Conservation (phyloP, 2,329 filamentous ascomycete species). For the Colletotrichum camelliae region DNA sequence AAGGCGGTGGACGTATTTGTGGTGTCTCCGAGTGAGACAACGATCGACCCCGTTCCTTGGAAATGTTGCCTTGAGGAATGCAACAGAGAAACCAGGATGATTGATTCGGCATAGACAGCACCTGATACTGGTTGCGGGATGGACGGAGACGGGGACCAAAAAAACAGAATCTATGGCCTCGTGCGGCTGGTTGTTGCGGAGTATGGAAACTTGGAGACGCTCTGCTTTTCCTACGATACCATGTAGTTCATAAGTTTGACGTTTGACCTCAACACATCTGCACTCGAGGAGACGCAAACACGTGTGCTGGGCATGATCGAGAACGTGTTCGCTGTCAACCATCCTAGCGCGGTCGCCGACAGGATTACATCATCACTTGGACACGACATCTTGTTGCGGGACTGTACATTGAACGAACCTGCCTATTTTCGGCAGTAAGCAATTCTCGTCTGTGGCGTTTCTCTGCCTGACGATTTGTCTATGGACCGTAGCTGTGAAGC, state of each 20-base stretch:
- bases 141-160: background rate
- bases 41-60: background rate
- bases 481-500: constrained; percentile 3
- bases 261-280: background rate
- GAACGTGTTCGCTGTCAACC: background rate
- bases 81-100: background rate
- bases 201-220: background rate
- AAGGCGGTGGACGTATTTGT: background rate
- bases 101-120: background rate
- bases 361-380: background rate
- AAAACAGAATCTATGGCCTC: background rate
- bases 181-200: background rate
- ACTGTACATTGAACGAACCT: background rate
- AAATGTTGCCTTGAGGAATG: background rate
- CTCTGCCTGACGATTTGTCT: background rate
- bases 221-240: background rate
- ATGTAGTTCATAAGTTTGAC: background rate
- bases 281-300: background rate
- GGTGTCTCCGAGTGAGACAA: background rate
- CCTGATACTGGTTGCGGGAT: background rate
- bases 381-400: background rate
- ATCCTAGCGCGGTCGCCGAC: background rate
- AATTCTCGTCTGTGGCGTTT: background rate
- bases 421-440: background rate
- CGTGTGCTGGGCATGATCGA: background rate